Evolutionary conservation across 78 protist species (phyloP).

Genomic region (Dictyostelium capitatum): DNA sequence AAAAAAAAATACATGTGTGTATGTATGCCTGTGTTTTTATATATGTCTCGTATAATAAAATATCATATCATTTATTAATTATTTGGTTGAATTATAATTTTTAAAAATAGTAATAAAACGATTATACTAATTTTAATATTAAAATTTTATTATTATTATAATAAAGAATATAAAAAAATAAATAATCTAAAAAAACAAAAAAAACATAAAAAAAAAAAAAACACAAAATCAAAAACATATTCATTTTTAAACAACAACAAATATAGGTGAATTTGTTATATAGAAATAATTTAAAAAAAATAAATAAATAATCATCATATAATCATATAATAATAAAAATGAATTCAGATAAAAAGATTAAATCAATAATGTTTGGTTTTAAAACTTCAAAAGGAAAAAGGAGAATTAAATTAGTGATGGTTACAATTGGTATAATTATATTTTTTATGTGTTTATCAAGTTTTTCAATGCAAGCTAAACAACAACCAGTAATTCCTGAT

Average conservation of each 20-base stretch:
- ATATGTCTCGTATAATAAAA: too few species aligned
- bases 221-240: background rate
- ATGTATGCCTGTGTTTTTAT: too few species aligned
- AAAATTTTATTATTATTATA: too few species aligned
- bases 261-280: background rate
- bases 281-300: background rate
- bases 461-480: background rate
- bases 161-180: too few species aligned
- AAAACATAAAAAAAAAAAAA: background rate
- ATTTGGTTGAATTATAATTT: too few species aligned
- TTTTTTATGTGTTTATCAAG: slow-evolving; percentile 10
- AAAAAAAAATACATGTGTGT: too few species aligned
- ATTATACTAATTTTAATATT: too few species aligned
- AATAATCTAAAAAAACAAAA: too few species aligned
- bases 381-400: background rate
- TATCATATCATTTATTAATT: too few species aligned
- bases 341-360: background rate
- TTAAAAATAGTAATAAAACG: too few species aligned
- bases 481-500: background rate
- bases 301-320: background rate
- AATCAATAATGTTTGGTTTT: slow-evolving; percentile 5
- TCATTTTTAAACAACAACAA: background rate
- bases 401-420: slow-evolving; percentile 2
- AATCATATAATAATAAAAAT: background rate
- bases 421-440: background rate